phyloP scores from a whole-genome alignment of 371 early-diverging fungal genomes.

The Mucor velutinosus region DNA sequence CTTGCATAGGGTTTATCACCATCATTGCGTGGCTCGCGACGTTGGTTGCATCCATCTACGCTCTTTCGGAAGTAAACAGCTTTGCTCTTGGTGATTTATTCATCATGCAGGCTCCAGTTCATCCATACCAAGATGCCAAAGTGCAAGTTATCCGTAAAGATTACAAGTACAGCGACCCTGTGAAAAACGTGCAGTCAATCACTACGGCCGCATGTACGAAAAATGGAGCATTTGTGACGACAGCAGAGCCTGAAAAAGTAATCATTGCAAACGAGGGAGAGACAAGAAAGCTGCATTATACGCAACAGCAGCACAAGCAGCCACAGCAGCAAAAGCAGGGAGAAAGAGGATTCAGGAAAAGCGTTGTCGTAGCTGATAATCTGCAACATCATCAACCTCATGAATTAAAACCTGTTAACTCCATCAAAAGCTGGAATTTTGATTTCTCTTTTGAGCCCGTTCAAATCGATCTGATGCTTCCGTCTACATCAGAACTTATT shows the following conservation, averaged over 20 bases:
- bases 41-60: background rate
- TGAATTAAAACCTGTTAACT: background rate
- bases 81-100: background rate
- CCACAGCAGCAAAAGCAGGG: background rate
- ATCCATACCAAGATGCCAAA: background rate
- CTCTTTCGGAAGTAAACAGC: background rate
- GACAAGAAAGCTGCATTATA: background rate
- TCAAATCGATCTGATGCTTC: slow-evolving; percentile 10
- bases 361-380: background rate
- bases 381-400: slow-evolving; percentile 1
- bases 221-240: background rate
- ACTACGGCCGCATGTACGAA: background rate
- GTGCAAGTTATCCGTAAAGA: background rate
- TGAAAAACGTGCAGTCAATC: background rate
- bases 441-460: slow-evolving; percentile 17
- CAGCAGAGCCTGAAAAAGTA: background rate
- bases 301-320: background rate
- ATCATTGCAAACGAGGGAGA: background rate
- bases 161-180: background rate
- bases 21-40: background rate
- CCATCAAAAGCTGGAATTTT: slow-evolving; percentile 6
- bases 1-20: background rate
- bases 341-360: background rate
- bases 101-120: background rate
- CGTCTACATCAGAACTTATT: background rate